Percentiles rank a stretch among this genome's conserved stretches.
Conservation (phyloP, 2,329 filamentous ascomycete species). For the Phoma sp. region DNA sequence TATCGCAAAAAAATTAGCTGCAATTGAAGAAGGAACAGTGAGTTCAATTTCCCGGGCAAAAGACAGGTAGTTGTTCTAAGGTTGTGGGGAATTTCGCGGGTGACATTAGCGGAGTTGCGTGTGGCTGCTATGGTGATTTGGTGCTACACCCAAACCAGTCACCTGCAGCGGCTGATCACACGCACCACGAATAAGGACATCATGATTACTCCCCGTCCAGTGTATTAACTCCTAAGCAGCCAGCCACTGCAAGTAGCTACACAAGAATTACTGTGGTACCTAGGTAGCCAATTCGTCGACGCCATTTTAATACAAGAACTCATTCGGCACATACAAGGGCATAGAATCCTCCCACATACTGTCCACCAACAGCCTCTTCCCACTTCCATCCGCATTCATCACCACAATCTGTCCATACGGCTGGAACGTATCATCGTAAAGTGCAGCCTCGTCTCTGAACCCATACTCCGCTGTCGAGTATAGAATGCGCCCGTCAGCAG, state of each 20-base stretch:
- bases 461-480: slow-evolving; percentile 55
- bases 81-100: background rate
- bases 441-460: slow-evolving; percentile 52
- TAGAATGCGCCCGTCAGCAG: slow-evolving; percentile 52
- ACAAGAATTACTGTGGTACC: too few species aligned
- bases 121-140: background rate
- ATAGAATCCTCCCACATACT: slow-evolving; percentile 30
- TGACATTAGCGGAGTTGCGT: background rate
- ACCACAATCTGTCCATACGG: slow-evolving; percentile 55
- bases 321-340: slow-evolving; percentile 26
- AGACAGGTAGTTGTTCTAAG: background rate
- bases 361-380: slow-evolving; percentile 21
- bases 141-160: slow-evolving; percentile 1
- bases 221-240: background rate
- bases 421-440: slow-evolving; percentile 56
- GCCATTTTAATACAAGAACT: slow-evolving; percentile 6
- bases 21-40: background rate
- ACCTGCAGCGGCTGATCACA: slow-evolving; percentile 1
- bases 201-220: background rate
- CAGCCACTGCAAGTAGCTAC: too few species aligned
- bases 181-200: background rate
- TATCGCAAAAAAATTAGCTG: background rate
- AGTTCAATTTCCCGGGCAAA: background rate
- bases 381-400: slow-evolving; percentile 53
- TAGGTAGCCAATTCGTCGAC: too few species aligned